These are phyloP conservation scores for Herpetomonas muscarum DNA, from an alignment of 208 protist genomes.

Conservation along the genomic window DNA sequence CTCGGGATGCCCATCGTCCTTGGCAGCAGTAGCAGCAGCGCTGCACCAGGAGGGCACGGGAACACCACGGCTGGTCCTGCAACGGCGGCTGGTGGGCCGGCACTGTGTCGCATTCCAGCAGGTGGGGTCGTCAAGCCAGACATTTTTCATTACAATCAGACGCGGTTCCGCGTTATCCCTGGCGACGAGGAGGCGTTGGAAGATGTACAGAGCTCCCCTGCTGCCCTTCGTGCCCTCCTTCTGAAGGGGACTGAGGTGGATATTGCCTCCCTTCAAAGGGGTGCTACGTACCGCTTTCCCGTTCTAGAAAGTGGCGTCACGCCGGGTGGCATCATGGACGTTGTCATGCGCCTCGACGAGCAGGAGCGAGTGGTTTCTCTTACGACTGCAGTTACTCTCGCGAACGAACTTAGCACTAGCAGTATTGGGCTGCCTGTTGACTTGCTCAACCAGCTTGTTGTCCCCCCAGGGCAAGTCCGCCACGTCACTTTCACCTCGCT, in stretches of 20 bases:
- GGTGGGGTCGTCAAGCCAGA: background rate
- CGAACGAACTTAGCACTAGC: constrained; percentile 28
- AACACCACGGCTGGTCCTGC: background rate
- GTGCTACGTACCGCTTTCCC: constrained; percentile 28
- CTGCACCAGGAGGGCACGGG: background rate
- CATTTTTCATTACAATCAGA: constrained; percentile 27
- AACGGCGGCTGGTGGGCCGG: background rate
- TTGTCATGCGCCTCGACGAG: constrained; percentile 37
- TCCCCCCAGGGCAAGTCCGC: constrained; percentile 12
- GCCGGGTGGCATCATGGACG: constrained; percentile 23
- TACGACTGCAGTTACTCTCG: constrained; percentile 32
- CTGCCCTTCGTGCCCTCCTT: background rate
- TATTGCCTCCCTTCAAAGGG: constrained; percentile 25
- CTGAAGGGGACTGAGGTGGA: constrained; percentile 21
- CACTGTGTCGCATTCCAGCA: background rate
- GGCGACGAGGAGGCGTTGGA: constrained; percentile 7
- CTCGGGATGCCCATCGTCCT: constrained; percentile 27
- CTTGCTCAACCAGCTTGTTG: background rate
- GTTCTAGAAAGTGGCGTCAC: constrained; percentile 11
- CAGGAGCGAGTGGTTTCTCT: constrained; percentile 23
- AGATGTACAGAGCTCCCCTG: background rate
- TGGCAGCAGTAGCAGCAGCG: background rate
- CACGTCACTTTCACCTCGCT: constrained; percentile 17
- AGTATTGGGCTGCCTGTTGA: constrained; percentile 1
- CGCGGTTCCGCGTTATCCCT: constrained; percentile 26